Conservation (phyloP, 1,284 basidiomycete genomes). For the Leucoagaricus sp. region DNA sequence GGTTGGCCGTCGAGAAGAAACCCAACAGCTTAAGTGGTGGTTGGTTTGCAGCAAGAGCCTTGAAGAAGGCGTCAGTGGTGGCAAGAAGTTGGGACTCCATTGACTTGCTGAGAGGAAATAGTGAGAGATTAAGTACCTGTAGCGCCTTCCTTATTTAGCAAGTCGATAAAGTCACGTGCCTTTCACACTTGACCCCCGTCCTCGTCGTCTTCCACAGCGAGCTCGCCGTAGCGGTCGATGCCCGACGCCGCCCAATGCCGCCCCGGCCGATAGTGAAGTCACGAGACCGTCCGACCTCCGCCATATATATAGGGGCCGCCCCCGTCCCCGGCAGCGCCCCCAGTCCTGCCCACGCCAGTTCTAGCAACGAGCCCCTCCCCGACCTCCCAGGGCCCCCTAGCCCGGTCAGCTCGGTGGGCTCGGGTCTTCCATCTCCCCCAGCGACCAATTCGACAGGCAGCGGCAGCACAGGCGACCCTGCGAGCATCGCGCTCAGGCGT, state of each 20-base stretch:
- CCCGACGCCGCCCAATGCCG: constrained; percentile 26
- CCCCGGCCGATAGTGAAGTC: constrained; percentile 28
- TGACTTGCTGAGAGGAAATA: not conserved
- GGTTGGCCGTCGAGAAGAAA: constrained; percentile 39
- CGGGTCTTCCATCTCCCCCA: constrained; percentile 75
- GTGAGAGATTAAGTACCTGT: constrained; percentile 1
- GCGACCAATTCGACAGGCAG: constrained; percentile 81
- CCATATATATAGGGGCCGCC: constrained; percentile 38
- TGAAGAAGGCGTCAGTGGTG: constrained; percentile 35
- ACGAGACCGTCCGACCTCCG: constrained; percentile 37
- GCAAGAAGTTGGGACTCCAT: constrained; percentile 30
- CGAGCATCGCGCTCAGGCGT: constrained; percentile 48
- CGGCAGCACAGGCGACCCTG: constrained; percentile 67
- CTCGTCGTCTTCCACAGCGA: constrained; percentile 3
- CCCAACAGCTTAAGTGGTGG: constrained; percentile 33
- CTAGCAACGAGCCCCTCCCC: constrained; percentile 38
- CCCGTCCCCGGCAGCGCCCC: constrained; percentile 17
- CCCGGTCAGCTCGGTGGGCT: constrained; percentile 50
- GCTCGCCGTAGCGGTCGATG: not conserved
- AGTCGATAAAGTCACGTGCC: not conserved
- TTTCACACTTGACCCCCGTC: not conserved
- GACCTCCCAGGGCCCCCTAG: constrained; percentile 72
- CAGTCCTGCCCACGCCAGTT: constrained; percentile 27
- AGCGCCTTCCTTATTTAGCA: constrained; percentile 6
- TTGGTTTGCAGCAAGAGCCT: constrained; percentile 33